Percentiles rank a stretch among this genome's conserved stretches.
Evolutionary conservation across 208 protist species (phyloP).

Genomic region (Porcisia hertigi): DNA sequence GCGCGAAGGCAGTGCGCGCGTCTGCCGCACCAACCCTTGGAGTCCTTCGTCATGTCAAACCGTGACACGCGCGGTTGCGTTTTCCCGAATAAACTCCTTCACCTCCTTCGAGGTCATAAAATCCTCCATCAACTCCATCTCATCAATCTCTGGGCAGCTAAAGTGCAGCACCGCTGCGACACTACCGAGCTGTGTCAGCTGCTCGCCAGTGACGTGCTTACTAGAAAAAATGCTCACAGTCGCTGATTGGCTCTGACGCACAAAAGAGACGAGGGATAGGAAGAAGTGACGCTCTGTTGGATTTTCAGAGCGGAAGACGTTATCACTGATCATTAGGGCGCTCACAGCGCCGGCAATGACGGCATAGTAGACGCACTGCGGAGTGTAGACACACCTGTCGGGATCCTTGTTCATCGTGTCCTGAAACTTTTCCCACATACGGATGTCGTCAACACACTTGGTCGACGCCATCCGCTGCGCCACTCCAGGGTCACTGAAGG

Average conservation of each 20-base stretch:
- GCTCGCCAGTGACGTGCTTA: constrained; percentile 95
- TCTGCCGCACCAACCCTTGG: not conserved
- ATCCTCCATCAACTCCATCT: constrained; percentile 71
- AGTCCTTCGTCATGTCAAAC: constrained; percentile 3
- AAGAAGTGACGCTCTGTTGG: constrained; percentile 89
- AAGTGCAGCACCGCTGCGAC: constrained; percentile 95
- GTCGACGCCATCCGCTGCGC: constrained; percentile 80
- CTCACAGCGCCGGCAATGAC: constrained; percentile 78
- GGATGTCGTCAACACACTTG: constrained; percentile 91
- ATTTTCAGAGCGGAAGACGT: constrained; percentile 89
- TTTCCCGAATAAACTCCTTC: constrained; percentile 69
- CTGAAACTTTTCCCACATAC: constrained; percentile 93
- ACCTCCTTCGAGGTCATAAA: constrained; percentile 65
- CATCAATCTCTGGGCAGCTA: constrained; percentile 89
- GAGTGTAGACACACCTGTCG: constrained; percentile 93
- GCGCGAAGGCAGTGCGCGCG: not conserved
- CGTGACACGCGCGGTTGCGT: constrained; percentile 46
- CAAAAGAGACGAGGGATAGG: constrained; percentile 88
- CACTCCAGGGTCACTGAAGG: constrained; percentile 85
- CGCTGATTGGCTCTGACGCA: constrained; percentile 73
- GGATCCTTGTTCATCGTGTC: constrained; percentile 89
- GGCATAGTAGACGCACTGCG: constrained; percentile 85
- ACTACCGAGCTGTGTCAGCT: constrained; percentile 91
- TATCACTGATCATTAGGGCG: constrained; percentile 92
- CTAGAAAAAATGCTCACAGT: constrained; percentile 94